Evolutionary conservation across 331 rosid genomes (phyloP).

Genomic region (Malus hybrid): DNA sequence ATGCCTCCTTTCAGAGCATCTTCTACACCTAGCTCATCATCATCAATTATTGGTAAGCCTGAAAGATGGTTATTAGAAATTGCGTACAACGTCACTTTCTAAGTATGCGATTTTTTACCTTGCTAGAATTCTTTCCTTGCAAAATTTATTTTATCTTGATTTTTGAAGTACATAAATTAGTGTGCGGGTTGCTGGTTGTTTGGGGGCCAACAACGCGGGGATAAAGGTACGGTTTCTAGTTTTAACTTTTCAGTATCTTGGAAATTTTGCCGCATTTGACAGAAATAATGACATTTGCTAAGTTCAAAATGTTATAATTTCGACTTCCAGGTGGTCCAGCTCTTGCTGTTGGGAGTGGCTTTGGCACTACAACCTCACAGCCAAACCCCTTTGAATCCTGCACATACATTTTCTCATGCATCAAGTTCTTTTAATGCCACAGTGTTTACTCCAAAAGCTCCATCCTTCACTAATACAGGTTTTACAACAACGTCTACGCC

Average conservation of each 20-base stretch:
- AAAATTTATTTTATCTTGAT: neutral
- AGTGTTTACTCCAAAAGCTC: constrained; percentile 55
- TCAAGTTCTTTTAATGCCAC: constrained; percentile 57
- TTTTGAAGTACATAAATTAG: neutral
- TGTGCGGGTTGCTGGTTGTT: neutral
- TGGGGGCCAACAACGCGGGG: constrained; percentile 33
- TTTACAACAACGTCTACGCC: constrained; percentile 50
- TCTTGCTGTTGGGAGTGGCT: constrained; percentile 42
- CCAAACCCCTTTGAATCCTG: constrained; percentile 39
- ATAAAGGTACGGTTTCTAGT: neutral
- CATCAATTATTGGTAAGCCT: constrained; percentile 58
- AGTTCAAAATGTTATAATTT: neutral
- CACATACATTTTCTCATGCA: constrained; percentile 56
- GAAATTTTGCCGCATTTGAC: neutral
- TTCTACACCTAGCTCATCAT: constrained; percentile 51
- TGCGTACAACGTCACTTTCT: neutral
- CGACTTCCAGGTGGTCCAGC: constrained; percentile 68
- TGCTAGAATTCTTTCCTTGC: neutral
- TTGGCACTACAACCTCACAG: constrained; percentile 41
- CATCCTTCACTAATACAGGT: constrained; percentile 37
- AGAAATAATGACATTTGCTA: constrained; percentile 1
- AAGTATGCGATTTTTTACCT: neutral
- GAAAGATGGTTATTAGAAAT: neutral
- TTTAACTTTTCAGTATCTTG: neutral
- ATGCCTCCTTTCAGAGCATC: constrained; percentile 53